These are phyloP conservation scores for Nannizzia gypsea DNA, from an alignment of 2,329 filamentous ascomycete genomes.

Conservation along the genomic window DNA sequence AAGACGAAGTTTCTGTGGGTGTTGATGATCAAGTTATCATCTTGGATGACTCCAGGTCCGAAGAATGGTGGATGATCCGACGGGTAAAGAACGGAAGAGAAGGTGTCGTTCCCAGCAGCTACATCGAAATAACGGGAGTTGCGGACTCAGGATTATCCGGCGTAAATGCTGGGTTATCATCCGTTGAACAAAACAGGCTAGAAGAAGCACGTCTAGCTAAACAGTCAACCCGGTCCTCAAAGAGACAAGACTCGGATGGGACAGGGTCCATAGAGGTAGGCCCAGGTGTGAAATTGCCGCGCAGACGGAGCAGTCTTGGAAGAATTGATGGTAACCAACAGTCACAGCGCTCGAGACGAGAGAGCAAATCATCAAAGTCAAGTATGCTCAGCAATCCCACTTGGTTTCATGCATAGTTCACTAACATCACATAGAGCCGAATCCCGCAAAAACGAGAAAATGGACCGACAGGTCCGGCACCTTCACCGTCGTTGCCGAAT, in stretches of 20 bases:
- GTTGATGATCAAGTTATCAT: conserved; percentile 84
- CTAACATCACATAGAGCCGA: conserved; percentile 52
- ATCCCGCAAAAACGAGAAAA: conserved; percentile 67
- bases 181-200: conserved; percentile 61
- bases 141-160: conserved; percentile 43
- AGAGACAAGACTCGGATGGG: conserved; percentile 41
- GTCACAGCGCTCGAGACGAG: conserved; percentile 61
- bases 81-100: conserved; percentile 85
- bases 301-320: conserved; percentile 63
- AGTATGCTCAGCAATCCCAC: conserved; percentile 47
- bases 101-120: conserved; percentile 92
- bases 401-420: not conserved
- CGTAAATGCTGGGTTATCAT: conserved; percentile 50
- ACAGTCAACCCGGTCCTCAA: conserved; percentile 57
- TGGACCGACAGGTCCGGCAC: conserved; percentile 95
- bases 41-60: conserved; percentile 79
- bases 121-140: conserved; percentile 74
- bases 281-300: conserved; percentile 61
- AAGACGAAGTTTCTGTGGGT: conserved; percentile 88
- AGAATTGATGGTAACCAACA: conserved; percentile 55
- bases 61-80: conserved; percentile 97
- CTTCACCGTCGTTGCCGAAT: conserved; percentile 95
- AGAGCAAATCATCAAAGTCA: conserved; percentile 58
- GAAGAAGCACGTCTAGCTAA: conserved; percentile 79
- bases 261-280: conserved; percentile 59